phyloP scores from a whole-genome alignment of 1,284 basidiomycete genomes.

The Malassezia psittaci region DNA sequence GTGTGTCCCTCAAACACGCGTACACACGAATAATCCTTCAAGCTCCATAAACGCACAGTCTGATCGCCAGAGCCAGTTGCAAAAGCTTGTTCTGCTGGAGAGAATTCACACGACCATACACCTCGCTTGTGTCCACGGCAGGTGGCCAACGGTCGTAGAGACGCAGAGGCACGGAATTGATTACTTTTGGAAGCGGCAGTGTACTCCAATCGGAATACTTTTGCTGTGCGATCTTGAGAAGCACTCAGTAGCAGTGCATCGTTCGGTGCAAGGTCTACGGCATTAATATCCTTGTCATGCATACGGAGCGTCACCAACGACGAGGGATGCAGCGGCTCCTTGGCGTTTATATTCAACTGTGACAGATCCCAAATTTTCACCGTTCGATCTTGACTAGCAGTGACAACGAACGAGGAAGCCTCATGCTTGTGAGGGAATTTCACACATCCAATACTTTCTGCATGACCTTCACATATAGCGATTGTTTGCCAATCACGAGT shows the following conservation, averaged over 20 bases:
- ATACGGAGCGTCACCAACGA: constrained; percentile 81
- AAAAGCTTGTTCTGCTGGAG: constrained; percentile 67
- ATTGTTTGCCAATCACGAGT: constrained; percentile 63
- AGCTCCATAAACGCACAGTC: constrained; percentile 82
- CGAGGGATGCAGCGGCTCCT: constrained; percentile 51
- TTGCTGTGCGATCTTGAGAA: constrained; percentile 89
- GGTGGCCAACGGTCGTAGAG: constrained; percentile 58
- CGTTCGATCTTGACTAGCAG: constrained; percentile 90
- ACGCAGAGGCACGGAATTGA: constrained; percentile 22
- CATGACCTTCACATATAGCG: constrained; percentile 81
- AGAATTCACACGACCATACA: constrained; percentile 87
- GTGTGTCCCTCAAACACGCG: constrained; percentile 62
- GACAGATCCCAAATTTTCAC: constrained; percentile 89
- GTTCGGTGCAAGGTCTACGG: constrained; percentile 83
- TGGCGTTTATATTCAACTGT: constrained; percentile 6
- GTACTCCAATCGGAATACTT: constrained; percentile 72
- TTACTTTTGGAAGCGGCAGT: constrained; percentile 41
- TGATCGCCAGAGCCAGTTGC: constrained; percentile 91
- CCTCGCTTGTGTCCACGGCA: constrained; percentile 94
- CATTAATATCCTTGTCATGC: constrained; percentile 98
- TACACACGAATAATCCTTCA: constrained; percentile 53
- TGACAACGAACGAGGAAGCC: constrained; percentile 55
- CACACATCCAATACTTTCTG: constrained; percentile 84
- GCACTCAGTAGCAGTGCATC: constrained; percentile 80
- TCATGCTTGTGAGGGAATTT: constrained; percentile 52